Base-by-base conservation (phyloP, 2,329 filamentous ascomycete genomes). In the Xylariaceae sp. region DNA sequence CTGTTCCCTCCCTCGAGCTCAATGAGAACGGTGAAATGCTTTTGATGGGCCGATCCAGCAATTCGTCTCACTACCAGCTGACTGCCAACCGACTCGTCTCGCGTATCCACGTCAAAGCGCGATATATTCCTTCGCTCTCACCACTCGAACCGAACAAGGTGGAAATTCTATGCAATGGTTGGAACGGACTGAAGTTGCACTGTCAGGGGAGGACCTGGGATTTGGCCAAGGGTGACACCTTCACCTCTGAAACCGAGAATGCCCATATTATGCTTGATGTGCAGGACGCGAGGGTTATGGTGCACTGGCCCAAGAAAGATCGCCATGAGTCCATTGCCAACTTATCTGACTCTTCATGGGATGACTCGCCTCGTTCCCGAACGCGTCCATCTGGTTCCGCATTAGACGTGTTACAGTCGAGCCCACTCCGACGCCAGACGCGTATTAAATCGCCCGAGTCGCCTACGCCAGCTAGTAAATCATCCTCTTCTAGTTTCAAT, bases 231-330 rank as follows among this genome's bases (percentile, higher is more conserved):
- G 91, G 89, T 15, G 92, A 96, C 70, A 89, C 85, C 43, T 97
- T 97, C 73, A 88, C 87, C 40, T 96, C 92, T 53, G 91, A 96
- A 73, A 92, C 92, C 24, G 90, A 92, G 68, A 85, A 87, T 61
- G 86, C 86, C 15, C 92, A 96, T 66, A 92, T 99, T 71, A 95
- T 99, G 85, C 77, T 99, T 59, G 92, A 97, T 71, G 92, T 97
- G 35, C 91, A 96, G 66, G 92, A 96, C 69, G 87, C 92, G 48
- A 89, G 94, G 59, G 91, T 97, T 37, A 81, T 96, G 71, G 78
- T 99, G 58, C 85, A 87, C 68, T 97, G 94, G 93, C 94, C 94
- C 37, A 83, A 75, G 72, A 79, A 69, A 74, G 82, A 73, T 27
- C 65, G 75, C 71, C 77, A 68, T 71, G 81, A 73, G 62, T 73